These are phyloP conservation scores for Stropharia rugosoannulata DNA, from an alignment of 768 basidiomycete genomes.

Conservation along the genomic window DNA sequence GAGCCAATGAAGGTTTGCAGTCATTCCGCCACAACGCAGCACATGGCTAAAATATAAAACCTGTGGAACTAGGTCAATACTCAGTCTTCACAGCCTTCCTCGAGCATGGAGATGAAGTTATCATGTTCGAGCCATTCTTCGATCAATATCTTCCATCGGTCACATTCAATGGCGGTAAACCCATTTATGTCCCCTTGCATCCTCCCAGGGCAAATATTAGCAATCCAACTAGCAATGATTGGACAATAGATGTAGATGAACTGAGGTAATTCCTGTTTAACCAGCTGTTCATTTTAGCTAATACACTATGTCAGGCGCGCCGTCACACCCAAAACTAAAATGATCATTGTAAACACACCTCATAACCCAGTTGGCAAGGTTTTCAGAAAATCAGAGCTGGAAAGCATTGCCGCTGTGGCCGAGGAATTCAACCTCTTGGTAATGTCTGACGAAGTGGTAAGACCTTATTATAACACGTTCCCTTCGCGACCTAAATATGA, in stretches of 20 bases:
- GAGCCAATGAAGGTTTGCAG: slow-evolving; percentile 87
- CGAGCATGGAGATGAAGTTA: slow-evolving; percentile 92
- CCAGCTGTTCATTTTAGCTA: neutral
- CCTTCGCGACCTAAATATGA: slow-evolving; percentile 5
- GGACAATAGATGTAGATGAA: slow-evolving; percentile 90
- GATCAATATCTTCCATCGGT: slow-evolving; percentile 94
- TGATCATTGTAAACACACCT: slow-evolving; percentile 94
- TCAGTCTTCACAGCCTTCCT: slow-evolving; percentile 91
- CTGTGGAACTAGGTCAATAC: slow-evolving; percentile 70
- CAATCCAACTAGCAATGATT: slow-evolving; percentile 67
- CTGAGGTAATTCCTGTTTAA: slow-evolving; percentile 49
- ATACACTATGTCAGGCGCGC: slow-evolving; percentile 50
- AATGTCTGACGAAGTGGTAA: slow-evolving; percentile 94
- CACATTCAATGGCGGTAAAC: slow-evolving; percentile 90
- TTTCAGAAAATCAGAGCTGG: slow-evolving; percentile 80
- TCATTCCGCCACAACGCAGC: neutral
- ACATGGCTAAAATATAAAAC: neutral
- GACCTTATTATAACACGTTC: slow-evolving; percentile 24
- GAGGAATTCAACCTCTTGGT: slow-evolving; percentile 91
- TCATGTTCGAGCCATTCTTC: slow-evolving; percentile 98
- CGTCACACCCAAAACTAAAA: slow-evolving; percentile 87
- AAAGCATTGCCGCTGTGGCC: slow-evolving; percentile 82
- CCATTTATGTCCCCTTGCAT: slow-evolving; percentile 93
- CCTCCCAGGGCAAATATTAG: slow-evolving; percentile 58
- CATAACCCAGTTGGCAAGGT: slow-evolving; percentile 99